phyloP scores from a whole-genome alignment of 2,329 filamentous ascomycete genomes.

The Stemphylium lycopersici region DNA sequence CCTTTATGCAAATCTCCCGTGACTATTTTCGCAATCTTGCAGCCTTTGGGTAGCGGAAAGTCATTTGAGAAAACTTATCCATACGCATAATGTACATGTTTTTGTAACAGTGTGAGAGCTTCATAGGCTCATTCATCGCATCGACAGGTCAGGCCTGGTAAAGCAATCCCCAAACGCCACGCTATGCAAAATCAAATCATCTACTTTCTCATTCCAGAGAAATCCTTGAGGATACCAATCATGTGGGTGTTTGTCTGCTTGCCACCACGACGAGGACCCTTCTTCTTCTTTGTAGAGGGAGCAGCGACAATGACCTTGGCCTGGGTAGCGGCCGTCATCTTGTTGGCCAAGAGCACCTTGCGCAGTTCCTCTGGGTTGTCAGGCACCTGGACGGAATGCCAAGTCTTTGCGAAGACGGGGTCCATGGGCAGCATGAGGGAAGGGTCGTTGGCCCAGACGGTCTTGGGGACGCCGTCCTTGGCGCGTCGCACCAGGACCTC shows the following conservation, averaged over 20 bases:
- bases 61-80: neutral
- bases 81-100: neutral
- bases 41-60: neutral
- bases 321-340: conserved; percentile 83
- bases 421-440: conserved; percentile 78
- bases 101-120: neutral
- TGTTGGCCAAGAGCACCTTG: conserved; percentile 74
- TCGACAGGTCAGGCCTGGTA: neutral
- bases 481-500: conserved; percentile 85
- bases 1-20: too few species aligned
- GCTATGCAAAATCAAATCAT: conserved; percentile 35
- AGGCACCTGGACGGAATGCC: conserved; percentile 81
- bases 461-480: conserved; percentile 85
- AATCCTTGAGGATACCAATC: conserved; percentile 80
- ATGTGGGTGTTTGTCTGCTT: conserved; percentile 91
- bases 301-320: conserved; percentile 67
- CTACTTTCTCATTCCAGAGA: conserved; percentile 55
- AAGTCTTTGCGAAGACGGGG: conserved; percentile 80
- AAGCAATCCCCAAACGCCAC: conserved; percentile 33
- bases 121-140: neutral
- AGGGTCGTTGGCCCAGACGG: conserved; percentile 84
- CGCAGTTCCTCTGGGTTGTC: conserved; percentile 73
- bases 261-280: conserved; percentile 74
- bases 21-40: too few species aligned
- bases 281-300: conserved; percentile 72